These are phyloP conservation scores for Arachnopeziza araneosa DNA, from an alignment of 2,329 filamentous ascomycete genomes.

Conservation along the genomic window DNA sequence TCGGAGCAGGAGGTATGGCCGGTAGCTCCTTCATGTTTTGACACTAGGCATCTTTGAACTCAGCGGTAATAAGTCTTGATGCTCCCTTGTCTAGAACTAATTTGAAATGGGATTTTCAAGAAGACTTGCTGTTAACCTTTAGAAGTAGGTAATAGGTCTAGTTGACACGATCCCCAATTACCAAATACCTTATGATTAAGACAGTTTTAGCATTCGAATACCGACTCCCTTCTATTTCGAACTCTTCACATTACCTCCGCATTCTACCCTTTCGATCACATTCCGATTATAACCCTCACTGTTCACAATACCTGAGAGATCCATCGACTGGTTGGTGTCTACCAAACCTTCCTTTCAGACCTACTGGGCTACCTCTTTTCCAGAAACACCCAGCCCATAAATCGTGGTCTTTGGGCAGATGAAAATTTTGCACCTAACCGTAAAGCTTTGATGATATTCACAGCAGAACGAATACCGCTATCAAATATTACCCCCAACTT, in stretches of 20 bases:
- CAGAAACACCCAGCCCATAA: constrained; percentile 51
- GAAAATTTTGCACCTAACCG: constrained; percentile 51
- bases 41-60: not conserved
- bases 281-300: constrained; percentile 22
- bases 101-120: not conserved
- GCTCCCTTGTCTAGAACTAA: not conserved
- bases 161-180: not conserved
- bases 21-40: no score
- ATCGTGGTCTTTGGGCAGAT: constrained; percentile 51
- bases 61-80: no score
- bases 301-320: constrained; percentile 42
- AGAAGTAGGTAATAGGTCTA: not conserved
- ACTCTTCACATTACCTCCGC: constrained; percentile 13
- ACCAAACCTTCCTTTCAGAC: constrained; percentile 45
- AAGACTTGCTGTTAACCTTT: not conserved
- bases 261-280: constrained; percentile 21
- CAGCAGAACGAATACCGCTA: constrained; percentile 48
- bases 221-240: not conserved
- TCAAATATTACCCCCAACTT: constrained; percentile 58
- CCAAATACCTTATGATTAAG: not conserved
- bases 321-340: constrained; percentile 47
- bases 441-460: constrained; percentile 53
- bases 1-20: no score
- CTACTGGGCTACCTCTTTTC: constrained; percentile 47
- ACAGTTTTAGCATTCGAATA: not conserved